These are phyloP conservation scores for Nitzschia palea DNA, from an alignment of 108 stramenopile species.

Conservation along the genomic window DNA sequence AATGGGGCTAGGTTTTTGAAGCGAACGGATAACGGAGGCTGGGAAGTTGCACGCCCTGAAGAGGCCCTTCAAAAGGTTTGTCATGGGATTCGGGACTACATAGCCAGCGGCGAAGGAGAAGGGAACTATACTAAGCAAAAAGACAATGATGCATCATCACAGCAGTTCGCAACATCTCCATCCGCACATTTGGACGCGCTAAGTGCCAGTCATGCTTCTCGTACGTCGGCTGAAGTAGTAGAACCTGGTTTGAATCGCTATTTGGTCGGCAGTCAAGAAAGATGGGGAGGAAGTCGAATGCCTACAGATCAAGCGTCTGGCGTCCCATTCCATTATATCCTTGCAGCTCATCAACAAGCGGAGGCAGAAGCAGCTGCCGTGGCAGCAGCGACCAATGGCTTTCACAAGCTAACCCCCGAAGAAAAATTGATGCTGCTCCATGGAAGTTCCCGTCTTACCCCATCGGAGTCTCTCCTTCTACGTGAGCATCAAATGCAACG, in stretches of 20 bases:
- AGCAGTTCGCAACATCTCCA: no score
- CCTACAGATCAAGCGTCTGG: no score
- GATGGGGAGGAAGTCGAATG: no score
- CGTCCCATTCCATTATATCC: not conserved
- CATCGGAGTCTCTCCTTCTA: not conserved
- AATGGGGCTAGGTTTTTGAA: slow-evolving; percentile 29
- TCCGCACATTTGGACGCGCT: no score
- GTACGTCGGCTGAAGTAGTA: no score
- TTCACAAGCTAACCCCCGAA: not conserved
- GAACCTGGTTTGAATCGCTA: no score
- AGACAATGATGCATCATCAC: no score
- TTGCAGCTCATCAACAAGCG: not conserved
- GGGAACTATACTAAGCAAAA: no score
- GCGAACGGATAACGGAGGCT: not conserved
- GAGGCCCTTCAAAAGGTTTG: slow-evolving; percentile 11
- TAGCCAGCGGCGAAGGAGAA: not conserved
- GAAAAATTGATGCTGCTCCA: not conserved
- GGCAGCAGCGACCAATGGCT: not conserved
- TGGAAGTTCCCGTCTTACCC: not conserved
- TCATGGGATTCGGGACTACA: slow-evolving; percentile 6
- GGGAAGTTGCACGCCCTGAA: not conserved
- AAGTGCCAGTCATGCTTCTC: no score
- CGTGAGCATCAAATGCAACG: not conserved
- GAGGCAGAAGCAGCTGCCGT: not conserved
- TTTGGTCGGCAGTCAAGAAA: no score